These are phyloP conservation scores for Funneliformis caledonium DNA, from an alignment of 371 early-diverging fungal species.

Conservation along the genomic window DNA sequence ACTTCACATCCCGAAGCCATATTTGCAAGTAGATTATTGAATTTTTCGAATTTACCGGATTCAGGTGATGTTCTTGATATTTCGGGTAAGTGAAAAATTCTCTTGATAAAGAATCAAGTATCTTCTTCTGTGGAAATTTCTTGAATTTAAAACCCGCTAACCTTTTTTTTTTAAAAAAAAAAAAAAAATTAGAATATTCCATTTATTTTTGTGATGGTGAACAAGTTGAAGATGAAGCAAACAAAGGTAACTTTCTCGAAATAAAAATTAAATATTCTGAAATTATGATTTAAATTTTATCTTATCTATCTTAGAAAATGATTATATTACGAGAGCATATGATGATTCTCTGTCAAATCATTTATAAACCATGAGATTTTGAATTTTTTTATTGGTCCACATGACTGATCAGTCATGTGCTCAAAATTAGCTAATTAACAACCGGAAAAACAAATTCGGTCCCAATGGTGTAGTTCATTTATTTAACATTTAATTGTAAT, in stretches of 20 bases:
- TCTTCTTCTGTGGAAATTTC: too few relatives aligned
- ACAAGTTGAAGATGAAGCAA: background rate
- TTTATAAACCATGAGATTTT: background rate
- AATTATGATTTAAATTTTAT: background rate
- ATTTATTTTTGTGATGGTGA: background rate
- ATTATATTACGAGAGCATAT: background rate
- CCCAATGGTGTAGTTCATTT: too few relatives aligned
- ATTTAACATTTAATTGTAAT: too few relatives aligned
- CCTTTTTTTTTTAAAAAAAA: background rate
- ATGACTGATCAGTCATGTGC: too few relatives aligned
- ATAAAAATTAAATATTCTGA: background rate
- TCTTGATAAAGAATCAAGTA: too few relatives aligned
- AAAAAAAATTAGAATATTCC: background rate
- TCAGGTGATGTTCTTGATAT: background rate
- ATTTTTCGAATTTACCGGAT: conserved; percentile 4
- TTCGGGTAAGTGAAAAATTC: background rate
- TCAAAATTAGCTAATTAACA: too few relatives aligned
- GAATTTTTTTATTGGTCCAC: too few relatives aligned
- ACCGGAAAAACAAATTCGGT: too few relatives aligned
- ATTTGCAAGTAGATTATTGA: conserved; percentile 19
- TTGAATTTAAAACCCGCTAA: background rate
- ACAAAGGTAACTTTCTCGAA: background rate
- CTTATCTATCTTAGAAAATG: background rate
- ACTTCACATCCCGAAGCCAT: conserved; percentile 18
- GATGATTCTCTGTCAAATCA: background rate